Percentiles rank a stretch among this genome's conserved stretches.
Conservation (phyloP, 192 early-diverging fungal species). For the Backusella morwellensis region DNA sequence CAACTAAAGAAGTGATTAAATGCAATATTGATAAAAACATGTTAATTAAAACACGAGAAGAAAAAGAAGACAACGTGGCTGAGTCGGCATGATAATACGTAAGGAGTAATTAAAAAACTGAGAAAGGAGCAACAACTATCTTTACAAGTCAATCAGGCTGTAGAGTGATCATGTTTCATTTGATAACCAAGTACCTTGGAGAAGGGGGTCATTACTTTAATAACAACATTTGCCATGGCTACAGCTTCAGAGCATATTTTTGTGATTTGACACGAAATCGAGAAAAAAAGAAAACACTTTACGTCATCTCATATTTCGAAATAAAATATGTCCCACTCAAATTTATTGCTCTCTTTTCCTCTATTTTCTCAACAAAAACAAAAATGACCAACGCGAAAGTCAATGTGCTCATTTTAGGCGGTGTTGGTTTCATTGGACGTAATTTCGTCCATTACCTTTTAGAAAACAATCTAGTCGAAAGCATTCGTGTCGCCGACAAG, state of each 20-base stretch:
- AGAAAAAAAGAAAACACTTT: neutral
- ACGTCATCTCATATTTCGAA: neutral
- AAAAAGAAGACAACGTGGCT: neutral
- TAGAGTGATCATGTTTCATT: neutral
- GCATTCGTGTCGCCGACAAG: conserved; percentile 80
- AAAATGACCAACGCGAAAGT: conserved; percentile 32
- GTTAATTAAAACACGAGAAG: too few species aligned
- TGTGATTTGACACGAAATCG: too few species aligned
- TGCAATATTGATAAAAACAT: too few species aligned
- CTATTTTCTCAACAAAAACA: neutral
- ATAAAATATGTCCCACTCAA: neutral
- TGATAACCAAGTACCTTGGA: neutral
- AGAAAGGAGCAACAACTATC: neutral
- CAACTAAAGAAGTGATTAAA: too few species aligned
- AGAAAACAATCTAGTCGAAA: conserved; percentile 58
- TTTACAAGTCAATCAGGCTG: neutral
- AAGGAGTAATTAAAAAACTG: neutral
- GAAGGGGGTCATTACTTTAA: too few species aligned
- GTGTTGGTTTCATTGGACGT: conserved; percentile 84
- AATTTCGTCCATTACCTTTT: conserved; percentile 71
- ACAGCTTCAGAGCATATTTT: too few species aligned
- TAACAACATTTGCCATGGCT: too few species aligned
- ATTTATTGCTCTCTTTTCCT: neutral
- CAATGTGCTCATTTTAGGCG: conserved; percentile 73
- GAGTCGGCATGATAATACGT: neutral